A percentile compares a stretch with the other conserved stretches of the same genome.
Evolutionary conservation across 768 basidiomycete genomes (phyloP).

Genomic region (Lanmaoa pseudosensibilis): DNA sequence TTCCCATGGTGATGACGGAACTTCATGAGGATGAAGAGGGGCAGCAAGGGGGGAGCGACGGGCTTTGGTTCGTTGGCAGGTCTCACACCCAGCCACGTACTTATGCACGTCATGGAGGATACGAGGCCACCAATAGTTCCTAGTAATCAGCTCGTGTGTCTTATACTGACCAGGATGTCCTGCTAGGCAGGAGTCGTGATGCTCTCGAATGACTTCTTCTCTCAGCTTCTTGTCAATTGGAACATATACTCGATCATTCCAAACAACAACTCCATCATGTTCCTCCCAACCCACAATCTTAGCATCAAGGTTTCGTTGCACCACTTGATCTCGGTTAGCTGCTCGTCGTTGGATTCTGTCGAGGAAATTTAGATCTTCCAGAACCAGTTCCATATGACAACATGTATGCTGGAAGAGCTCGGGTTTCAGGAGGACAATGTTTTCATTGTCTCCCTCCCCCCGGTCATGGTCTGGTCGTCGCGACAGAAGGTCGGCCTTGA

Average conservation of each 20-base stretch:
- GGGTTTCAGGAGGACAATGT: slow-evolving; percentile 15
- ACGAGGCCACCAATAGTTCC: slow-evolving; percentile 33
- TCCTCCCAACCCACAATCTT: neutral
- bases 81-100: slow-evolving; percentile 30
- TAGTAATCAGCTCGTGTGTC: slow-evolving; percentile 22
- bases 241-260: slow-evolving; percentile 23
- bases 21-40: slow-evolving; percentile 16
- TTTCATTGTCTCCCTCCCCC: slow-evolving; percentile 19
- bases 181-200: slow-evolving; percentile 25
- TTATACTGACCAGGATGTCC: slow-evolving; percentile 32
- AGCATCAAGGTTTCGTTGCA: too few species aligned
- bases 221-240: slow-evolving; percentile 16
- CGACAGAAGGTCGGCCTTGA: slow-evolving; percentile 29
- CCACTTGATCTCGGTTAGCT: neutral
- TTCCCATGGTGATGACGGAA: neutral
- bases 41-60: slow-evolving; percentile 3
- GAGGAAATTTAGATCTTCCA: neutral
- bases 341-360: neutral
- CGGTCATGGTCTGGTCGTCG: slow-evolving; percentile 22
- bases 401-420: too few species aligned
- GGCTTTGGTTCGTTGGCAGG: slow-evolving; percentile 29
- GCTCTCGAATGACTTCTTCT: slow-evolving; percentile 12
- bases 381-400: neutral
- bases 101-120: slow-evolving; percentile 16
- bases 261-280: neutral